Evolutionary conservation across 225 moss, liverwort and hornwort species (phyloP), one percentile per base, ranked within the genome.

Genomic region (Pseudoscleropodium purum): DNA sequence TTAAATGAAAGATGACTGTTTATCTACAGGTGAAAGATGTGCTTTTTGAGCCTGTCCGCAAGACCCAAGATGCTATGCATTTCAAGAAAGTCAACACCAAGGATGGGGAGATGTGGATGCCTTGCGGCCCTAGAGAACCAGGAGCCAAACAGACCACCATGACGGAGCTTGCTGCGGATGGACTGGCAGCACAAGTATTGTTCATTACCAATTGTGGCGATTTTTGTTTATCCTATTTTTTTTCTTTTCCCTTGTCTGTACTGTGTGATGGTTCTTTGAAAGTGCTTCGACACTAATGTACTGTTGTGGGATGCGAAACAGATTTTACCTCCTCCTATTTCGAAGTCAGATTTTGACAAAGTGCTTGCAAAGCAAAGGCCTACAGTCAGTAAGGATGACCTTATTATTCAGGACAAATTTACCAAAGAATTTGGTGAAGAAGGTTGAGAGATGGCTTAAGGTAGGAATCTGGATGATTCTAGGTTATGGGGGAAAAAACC

Each of bases 341-440:
- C 95, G 47, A 99, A 99, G 91, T 91, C 92, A 45, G 98, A 99
- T 93, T 99, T 99, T 85, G 98, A 99, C 88, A 99, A 99, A 92
- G 98, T 99, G 43, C 96, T 97, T 83, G 94, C 96, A 18, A 93
- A 96, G 91, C 97, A 97, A 95, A 96, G 95, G 93, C 98, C 98
- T 85, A 97, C 98, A 37, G 98, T 99, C 91, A 99, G 98, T 91
- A 97, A 97, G 95, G 92, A 93, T 77, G 98, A 99, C 68, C 95
- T 99, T 93, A 95, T 97, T 91, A 96, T 91, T 84, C 98, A 99
- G 92, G 98, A 99, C 91, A 97, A 93, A 90, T 99, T 99, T 88
- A 99, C 98, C 56, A 93, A 93, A 90, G 98, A 99, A 90, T 99
- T 99, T 90, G 98, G 98, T 91, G 98, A 99, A 92, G 97, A 96